phyloP scores from a whole-genome alignment of 2,329 filamentous ascomycete species.

The Fusarium pseudograminearum region DNA sequence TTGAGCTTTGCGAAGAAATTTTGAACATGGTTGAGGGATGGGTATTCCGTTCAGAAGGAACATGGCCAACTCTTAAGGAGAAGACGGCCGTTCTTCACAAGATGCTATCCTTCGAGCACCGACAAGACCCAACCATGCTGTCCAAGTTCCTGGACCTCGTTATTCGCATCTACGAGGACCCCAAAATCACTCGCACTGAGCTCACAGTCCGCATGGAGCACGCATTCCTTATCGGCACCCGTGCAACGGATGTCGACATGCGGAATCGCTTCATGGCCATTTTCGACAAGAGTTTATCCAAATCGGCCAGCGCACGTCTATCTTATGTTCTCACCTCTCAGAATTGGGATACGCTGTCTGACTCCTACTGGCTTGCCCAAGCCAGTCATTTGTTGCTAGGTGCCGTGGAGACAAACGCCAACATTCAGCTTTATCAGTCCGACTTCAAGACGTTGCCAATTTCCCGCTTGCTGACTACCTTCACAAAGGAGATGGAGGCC shows the following conservation, averaged over 20 bases:
- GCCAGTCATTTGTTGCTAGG: constrained; percentile 93
- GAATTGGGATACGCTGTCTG: constrained; percentile 95
- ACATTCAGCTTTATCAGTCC: constrained; percentile 81
- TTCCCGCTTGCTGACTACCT: constrained; percentile 78
- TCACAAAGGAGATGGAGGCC: constrained; percentile 80
- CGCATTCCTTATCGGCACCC: constrained; percentile 94
- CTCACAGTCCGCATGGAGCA: constrained; percentile 97
- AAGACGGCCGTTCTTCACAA: constrained; percentile 99
- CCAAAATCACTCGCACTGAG: constrained; percentile 93
- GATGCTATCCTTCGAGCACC: constrained; percentile 95
- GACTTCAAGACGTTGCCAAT: constrained; percentile 85
- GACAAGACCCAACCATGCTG: constrained; percentile 84
- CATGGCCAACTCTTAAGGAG: constrained; percentile 97
- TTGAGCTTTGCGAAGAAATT: constrained; percentile 89
- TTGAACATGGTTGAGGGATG: constrained; percentile 93
- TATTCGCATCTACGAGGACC: constrained; percentile 97
- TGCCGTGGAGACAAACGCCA: constrained; percentile 86
- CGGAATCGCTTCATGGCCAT: constrained; percentile 96
- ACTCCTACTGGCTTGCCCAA: constrained; percentile 97
- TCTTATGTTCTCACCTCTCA: constrained; percentile 91
- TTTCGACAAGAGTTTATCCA: constrained; percentile 94
- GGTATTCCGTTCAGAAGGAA: constrained; percentile 96
- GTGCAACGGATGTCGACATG: constrained; percentile 95
- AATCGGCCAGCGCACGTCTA: constrained; percentile 87
- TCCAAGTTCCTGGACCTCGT: constrained; percentile 96